A percentile compares a stretch with the other conserved stretches of the same genome.
These are phyloP conservation scores for Echeveria elegans DNA, from an alignment of 164 flowering plant species.

Conservation along the genomic window DNA sequence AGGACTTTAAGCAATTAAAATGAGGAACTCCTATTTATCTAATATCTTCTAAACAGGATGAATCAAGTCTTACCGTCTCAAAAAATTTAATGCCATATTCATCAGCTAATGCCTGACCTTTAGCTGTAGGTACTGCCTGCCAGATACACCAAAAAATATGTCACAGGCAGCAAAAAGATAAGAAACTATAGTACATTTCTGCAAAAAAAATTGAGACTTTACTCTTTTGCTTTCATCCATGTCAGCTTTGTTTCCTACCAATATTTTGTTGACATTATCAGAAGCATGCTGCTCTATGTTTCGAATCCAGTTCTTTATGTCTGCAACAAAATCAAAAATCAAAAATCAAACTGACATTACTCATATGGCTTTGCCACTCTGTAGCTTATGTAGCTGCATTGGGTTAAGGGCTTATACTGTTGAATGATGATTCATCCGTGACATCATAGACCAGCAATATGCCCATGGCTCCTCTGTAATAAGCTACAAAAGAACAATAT, in stretches of 20 bases:
- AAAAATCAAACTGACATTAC: constrained; percentile 13
- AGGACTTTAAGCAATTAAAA: neutral
- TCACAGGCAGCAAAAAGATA: neutral
- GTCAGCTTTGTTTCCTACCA: constrained; percentile 71
- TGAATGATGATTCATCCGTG: constrained; percentile 49
- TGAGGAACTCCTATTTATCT: neutral
- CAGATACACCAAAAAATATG: neutral
- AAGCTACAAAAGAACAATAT: constrained; percentile 19
- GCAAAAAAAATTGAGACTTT: constrained; percentile 10
- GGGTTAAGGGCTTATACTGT: constrained; percentile 23
- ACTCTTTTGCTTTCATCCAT: constrained; percentile 75
- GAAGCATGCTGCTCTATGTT: constrained; percentile 70
- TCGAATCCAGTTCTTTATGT: constrained; percentile 67
- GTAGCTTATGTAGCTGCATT: neutral
- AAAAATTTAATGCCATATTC: constrained; percentile 50
- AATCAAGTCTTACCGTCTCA: constrained; percentile 34
- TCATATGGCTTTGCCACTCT: neutral
- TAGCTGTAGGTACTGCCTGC: constrained; percentile 45
- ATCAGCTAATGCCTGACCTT: constrained; percentile 49
- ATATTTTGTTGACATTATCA: constrained; percentile 57
- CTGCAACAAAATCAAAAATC: constrained; percentile 24
- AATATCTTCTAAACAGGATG: neutral
- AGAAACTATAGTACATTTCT: neutral
- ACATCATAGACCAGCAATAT: constrained; percentile 54
- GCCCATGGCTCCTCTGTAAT: constrained; percentile 64